Evolutionary conservation across 1,284 basidiomycete genomes (phyloP), one percentile per base, ranked within the genome.

Genomic region (Ceratobasidium sp.): DNA sequence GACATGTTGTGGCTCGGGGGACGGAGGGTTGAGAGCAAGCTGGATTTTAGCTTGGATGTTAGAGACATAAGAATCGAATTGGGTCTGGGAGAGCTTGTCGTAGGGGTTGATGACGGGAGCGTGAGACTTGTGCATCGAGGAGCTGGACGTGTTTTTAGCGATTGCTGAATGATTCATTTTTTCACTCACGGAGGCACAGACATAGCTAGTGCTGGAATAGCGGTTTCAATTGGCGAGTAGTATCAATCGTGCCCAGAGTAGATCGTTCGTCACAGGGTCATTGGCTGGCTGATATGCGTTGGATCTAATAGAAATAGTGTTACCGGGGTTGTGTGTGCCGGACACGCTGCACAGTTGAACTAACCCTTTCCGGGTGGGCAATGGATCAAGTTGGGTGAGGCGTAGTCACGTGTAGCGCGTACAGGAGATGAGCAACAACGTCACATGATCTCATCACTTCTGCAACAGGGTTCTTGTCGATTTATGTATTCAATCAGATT

Each of bases 1-100:
- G 26, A 45, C 45, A 45, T 61, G 57, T 43, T 57, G 41, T n/a
- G 50, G 52, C 28, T 70, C 45, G 3, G 70, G 73, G 30, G 57
- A 57, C 1, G 73, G 59, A 2, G 72, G 74, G 21, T 75, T 73
- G 8, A 75, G 53, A 12, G 74, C 74, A 48, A 60, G 58, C 28
- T 55, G 39, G 48, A 75, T 71, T 55, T 71, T 72, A 5, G 69
- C 43, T 53, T 60, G 48, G 52, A 75, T 73, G 41, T 61, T 71
- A 16, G 71, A 53, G 36, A 75, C 74, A 46, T 74, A 75, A 14
- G 70, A 65, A 50, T 75, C 74, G 57, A 75, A 74, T 32, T 73
- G 60, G 16, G 46, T 70, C 18, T 70, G 62, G 36, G 52, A 52
- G 16, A 75, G 62, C 41, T 73, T 73, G 28, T 75, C 74, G 41